A percentile compares a stretch with the other conserved stretches of the same genome.
Conservation (phyloP, 2,329 filamentous ascomycete species). For the Didymella lethalis region DNA sequence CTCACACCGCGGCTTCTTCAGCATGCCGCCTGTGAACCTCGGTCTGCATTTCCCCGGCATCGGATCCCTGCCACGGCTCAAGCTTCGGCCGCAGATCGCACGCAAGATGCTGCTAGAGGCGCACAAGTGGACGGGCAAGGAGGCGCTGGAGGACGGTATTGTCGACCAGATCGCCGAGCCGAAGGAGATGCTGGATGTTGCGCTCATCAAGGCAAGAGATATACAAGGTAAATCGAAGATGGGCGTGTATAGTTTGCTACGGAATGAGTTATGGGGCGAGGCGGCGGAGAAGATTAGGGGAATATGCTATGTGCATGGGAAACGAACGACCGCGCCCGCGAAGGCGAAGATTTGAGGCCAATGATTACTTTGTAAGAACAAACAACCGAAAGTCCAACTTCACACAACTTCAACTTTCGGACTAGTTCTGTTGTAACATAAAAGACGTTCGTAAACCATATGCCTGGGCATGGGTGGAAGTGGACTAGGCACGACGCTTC, state of each 20-base stretch:
- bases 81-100: conserved; percentile 60
- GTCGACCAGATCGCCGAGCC: conserved; percentile 62
- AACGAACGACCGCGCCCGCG: conserved; percentile 52
- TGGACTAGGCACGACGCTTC: neutral
- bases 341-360: conserved; percentile 58
- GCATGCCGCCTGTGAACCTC: conserved; percentile 61
- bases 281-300: conserved; percentile 59
- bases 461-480: neutral
- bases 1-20: conserved; percentile 42
- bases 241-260: conserved; percentile 61
- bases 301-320: conserved; percentile 64
- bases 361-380: neutral
- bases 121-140: conserved; percentile 62
- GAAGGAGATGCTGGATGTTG: conserved; percentile 56
- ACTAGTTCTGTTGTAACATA: neutral
- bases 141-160: conserved; percentile 61
- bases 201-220: conserved; percentile 56
- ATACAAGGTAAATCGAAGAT: conserved; percentile 55
- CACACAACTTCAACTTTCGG: neutral
- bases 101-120: conserved; percentile 65
- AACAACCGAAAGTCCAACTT: neutral
- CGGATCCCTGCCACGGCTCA: conserved; percentile 60
- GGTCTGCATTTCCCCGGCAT: conserved; percentile 65
- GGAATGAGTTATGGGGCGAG: conserved; percentile 63
- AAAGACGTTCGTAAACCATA: neutral